Base-by-base conservation (phyloP, 305 asterid genomes). In the Rubia balearica region DNA sequence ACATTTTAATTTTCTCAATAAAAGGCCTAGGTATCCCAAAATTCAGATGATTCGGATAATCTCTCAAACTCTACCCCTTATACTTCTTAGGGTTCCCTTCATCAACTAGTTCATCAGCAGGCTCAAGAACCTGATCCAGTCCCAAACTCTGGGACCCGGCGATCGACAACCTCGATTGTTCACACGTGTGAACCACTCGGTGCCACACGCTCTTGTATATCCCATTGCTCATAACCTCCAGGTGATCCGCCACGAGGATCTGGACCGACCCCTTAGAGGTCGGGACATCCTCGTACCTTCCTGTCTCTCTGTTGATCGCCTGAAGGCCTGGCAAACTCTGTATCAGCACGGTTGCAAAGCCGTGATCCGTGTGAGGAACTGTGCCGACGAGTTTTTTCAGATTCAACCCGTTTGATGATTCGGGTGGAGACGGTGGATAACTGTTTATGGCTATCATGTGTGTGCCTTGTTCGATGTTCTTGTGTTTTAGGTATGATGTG, bases 221-320 rank as follows among this genome's bases (percentile, higher is more conserved):
- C 2, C 85, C 83, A 69, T 81, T 86, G 74, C 85, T 86, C 46
- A 82, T 22, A 42, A 73, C 87, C 76, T 84, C 87, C 73, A 82
- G 75, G 53, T 81, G 86, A 45, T 81, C 82, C 17, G 85, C 91
- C n/a, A 84, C 85, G 4, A 82, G 62, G 12, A 84, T 80, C 61
- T 77, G 77, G 0, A 84, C 48, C 0, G 82, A 71, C 61, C 84
- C 85, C 48, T 79, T 69, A 14, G 71, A 56, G 9, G 10, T 0
- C 0, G 51, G 75, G 74, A 27, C 12, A 43, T 65, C 73, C 75
- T 85, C 85, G 80, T 45, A 56, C 6, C 16, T 64, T 57, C 11
- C 59, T 17, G 22, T 12, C 8, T 40, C 30, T 65, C 2, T 3
- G 30, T 76, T 74, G 60, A 74, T 22, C 8, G 81, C 59, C 17